These are phyloP conservation scores for Pugionium dolabratum DNA, from an alignment of 345 rosid species.

Conservation along the genomic window DNA sequence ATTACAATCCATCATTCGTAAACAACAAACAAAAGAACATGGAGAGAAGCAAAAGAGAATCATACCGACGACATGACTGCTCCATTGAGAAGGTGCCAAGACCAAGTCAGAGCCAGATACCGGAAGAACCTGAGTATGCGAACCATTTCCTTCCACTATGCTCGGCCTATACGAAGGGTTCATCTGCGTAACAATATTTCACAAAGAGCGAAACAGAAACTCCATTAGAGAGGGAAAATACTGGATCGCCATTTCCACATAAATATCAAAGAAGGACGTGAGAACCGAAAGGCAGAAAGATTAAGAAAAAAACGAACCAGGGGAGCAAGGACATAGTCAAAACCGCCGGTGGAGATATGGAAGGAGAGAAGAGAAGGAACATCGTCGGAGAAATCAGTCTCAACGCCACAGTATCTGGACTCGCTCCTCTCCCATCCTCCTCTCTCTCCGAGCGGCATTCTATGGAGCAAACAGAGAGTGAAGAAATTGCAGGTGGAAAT, in stretches of 20 bases:
- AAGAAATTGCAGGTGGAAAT: constrained; percentile 13
- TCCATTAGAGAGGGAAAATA: neutral
- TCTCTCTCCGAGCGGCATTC: constrained; percentile 90
- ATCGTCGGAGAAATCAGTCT: constrained; percentile 75
- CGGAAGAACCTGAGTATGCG: constrained; percentile 54
- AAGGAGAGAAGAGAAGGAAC: constrained; percentile 66
- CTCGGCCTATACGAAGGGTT: constrained; percentile 85
- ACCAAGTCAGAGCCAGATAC: constrained; percentile 86
- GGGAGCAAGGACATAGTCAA: constrained; percentile 80
- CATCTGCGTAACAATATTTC: constrained; percentile 51
- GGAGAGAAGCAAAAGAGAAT: constrained; percentile 1
- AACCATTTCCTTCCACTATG: constrained; percentile 46
- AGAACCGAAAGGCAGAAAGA: neutral
- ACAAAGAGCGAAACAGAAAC: neutral
- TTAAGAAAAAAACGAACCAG: constrained; percentile 51
- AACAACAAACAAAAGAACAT: neutral
- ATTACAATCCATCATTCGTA: neutral
- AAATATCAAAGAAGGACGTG: neutral
- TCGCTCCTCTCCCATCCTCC: constrained; percentile 77
- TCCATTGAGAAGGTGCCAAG: constrained; percentile 93
- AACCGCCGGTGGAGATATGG: constrained; percentile 67
- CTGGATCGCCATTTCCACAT: neutral
- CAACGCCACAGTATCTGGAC: constrained; percentile 91
- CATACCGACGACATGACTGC: constrained; percentile 93
- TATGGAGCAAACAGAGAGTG: constrained; percentile 6